Percentiles rank a stretch among this genome's conserved stretches.
phyloP scores from a whole-genome alignment of 2,329 filamentous ascomycete species.

The Colletotrichum sp. region DNA sequence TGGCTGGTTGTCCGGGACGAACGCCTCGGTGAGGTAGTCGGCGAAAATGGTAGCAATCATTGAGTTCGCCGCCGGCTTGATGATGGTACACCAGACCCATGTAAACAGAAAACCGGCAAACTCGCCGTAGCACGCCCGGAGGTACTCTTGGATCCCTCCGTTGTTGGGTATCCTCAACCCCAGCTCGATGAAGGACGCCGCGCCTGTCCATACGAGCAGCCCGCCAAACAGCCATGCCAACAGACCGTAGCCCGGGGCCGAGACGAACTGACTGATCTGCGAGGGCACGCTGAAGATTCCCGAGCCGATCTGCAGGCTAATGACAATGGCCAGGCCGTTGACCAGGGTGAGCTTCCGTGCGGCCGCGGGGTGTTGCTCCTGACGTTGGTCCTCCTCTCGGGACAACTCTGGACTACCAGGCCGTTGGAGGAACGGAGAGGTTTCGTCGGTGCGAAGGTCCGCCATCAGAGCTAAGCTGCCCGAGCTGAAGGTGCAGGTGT shows the following conservation, averaged over 20 bases:
- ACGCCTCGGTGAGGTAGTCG: slow-evolving; percentile 39
- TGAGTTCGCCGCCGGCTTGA: slow-evolving; percentile 48
- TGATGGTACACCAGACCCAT: slow-evolving; percentile 48
- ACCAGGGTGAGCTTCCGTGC: slow-evolving; percentile 25
- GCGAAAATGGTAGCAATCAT: slow-evolving; percentile 49
- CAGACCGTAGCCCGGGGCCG: slow-evolving; percentile 44
- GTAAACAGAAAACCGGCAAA: slow-evolving; percentile 46
- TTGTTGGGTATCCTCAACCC: slow-evolving; percentile 48
- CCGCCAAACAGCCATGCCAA: slow-evolving; percentile 47
- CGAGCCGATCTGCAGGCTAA: slow-evolving; percentile 51
- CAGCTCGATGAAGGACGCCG: slow-evolving; percentile 50
- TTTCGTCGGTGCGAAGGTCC: slow-evolving; percentile 15
- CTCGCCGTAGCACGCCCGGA: slow-evolving; percentile 45
- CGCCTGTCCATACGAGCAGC: slow-evolving; percentile 51
- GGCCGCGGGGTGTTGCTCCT: background rate
- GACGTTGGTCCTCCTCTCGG: background rate
- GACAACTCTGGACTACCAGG: background rate
- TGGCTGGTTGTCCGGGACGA: slow-evolving; percentile 27
- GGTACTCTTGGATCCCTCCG: slow-evolving; percentile 50
- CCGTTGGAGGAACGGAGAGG: slow-evolving; percentile 18
- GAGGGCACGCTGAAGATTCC: slow-evolving; percentile 52
- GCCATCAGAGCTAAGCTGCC: background rate
- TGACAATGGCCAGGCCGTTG: slow-evolving; percentile 44
- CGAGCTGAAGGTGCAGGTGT: background rate
- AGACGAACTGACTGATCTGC: slow-evolving; percentile 45